phyloP scores from a whole-genome alignment of 2,329 filamentous ascomycete genomes.

The Fusarium nanum region DNA sequence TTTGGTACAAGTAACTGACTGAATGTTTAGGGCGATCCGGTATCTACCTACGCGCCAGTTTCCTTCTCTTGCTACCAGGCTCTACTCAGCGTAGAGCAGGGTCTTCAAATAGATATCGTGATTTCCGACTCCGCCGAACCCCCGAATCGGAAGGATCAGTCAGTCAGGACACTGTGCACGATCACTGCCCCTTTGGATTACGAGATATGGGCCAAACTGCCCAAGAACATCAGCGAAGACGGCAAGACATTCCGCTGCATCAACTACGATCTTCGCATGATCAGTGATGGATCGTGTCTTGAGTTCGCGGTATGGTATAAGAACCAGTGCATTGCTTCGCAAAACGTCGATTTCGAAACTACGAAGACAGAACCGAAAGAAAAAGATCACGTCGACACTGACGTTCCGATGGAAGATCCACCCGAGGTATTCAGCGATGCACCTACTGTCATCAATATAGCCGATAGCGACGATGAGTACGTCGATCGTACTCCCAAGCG shows the following conservation, averaged over 20 bases:
- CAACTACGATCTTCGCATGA: constrained; percentile 42
- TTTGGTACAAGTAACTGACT: neutral
- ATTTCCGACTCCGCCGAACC: constrained; percentile 15
- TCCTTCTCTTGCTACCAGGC: constrained; percentile 25
- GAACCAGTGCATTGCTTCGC: constrained; percentile 32
- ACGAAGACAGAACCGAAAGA: neutral
- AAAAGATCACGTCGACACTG: rapidly evolving
- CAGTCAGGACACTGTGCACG: constrained; percentile 34
- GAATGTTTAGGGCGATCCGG: constrained; percentile 19
- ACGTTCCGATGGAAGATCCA: neutral
- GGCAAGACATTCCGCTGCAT: constrained; percentile 25
- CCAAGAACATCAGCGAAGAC: constrained; percentile 22
- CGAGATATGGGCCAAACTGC: constrained; percentile 29
- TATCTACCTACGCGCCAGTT: constrained; percentile 20
- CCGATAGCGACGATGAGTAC: neutral
- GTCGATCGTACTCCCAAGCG: neutral
- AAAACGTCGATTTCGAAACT: constrained; percentile 42
- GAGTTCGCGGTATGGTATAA: constrained; percentile 43
- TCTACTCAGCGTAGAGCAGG: neutral
- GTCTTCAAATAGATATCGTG: constrained; percentile 25
- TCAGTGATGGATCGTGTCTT: constrained; percentile 39
- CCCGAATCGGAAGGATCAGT: constrained; percentile 9
- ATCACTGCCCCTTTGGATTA: constrained; percentile 29
- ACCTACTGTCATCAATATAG: neutral
- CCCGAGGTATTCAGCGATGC: neutral